phyloP scores from a whole-genome alignment of 2,329 filamentous ascomycete genomes.

The Penicillium sp. region DNA sequence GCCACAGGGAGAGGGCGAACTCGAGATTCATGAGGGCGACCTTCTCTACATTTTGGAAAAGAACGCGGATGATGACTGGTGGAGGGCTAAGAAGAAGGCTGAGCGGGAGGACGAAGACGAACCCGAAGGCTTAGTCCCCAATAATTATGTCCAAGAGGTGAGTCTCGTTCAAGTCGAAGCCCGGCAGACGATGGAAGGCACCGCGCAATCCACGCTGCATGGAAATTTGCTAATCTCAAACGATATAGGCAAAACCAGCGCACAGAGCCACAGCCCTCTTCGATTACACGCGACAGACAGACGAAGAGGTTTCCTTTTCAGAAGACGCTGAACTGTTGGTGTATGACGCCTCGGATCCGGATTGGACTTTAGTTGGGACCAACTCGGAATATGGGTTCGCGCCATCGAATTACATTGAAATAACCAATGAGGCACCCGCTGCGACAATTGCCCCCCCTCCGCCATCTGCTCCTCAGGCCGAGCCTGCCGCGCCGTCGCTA shows the following conservation, averaged over 20 bases:
- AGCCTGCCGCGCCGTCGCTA: slow-evolving; percentile 43
- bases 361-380: slow-evolving; percentile 91
- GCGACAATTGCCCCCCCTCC: slow-evolving; percentile 41
- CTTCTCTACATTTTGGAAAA: slow-evolving; percentile 86
- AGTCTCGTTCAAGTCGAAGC: slow-evolving; percentile 31
- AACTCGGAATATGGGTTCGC: slow-evolving; percentile 90
- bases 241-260: slow-evolving; percentile 60
- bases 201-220: not conserved
- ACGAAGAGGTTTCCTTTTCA: slow-evolving; percentile 93
- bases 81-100: slow-evolving; percentile 92
- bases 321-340: slow-evolving; percentile 82
- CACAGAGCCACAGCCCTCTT: slow-evolving; percentile 87
- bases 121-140: slow-evolving; percentile 83
- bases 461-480: slow-evolving; percentile 27
- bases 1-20: slow-evolving; percentile 81
- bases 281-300: slow-evolving; percentile 94
- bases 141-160: slow-evolving; percentile 94
- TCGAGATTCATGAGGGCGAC: slow-evolving; percentile 81
- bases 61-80: slow-evolving; percentile 79
- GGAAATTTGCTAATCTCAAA: slow-evolving; percentile 1
- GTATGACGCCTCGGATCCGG: slow-evolving; percentile 86
- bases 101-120: slow-evolving; percentile 82
- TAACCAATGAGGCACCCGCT: slow-evolving; percentile 53
- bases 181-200: not conserved
- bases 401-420: slow-evolving; percentile 92